Evolutionary conservation across 768 basidiomycete species (phyloP).

Genomic region (Termitomyces sp.): DNA sequence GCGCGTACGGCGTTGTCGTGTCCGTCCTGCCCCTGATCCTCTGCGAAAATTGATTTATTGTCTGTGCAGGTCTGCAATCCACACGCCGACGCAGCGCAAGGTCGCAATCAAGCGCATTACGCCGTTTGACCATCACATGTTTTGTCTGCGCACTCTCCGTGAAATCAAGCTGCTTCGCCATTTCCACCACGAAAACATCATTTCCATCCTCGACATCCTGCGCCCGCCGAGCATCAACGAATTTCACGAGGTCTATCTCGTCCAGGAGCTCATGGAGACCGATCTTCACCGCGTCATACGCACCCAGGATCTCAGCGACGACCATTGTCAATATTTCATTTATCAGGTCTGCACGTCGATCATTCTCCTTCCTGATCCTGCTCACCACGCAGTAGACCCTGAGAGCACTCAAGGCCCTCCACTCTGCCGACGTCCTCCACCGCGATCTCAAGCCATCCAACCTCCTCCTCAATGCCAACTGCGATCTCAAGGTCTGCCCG

Average conservation of each 20-base stretch:
- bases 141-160: conserved; percentile 76
- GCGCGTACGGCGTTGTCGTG: conserved; percentile 80
- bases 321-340: conserved; percentile 96
- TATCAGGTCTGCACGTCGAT: conserved; percentile 72
- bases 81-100: conserved; percentile 70
- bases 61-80: conserved; percentile 58
- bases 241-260: conserved; percentile 77
- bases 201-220: conserved; percentile 92
- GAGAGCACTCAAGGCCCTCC: conserved; percentile 89
- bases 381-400: too few relatives aligned
- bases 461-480: conserved; percentile 91
- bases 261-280: conserved; percentile 81
- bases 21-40: conserved; percentile 39
- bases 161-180: conserved; percentile 93
- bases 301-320: conserved; percentile 90
- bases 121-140: conserved; percentile 94
- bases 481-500: conserved; percentile 81
- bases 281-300: conserved; percentile 96
- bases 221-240: conserved; percentile 67
- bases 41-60: neutral
- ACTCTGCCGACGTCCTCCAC: conserved; percentile 92
- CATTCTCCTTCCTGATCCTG: neutral
- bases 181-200: conserved; percentile 85
- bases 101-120: conserved; percentile 97
- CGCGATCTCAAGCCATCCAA: conserved; percentile 97